Evolutionary conservation across 345 rosid species (phyloP), one percentile per base, ranked within the genome.

Genomic region (Boechera stricta): DNA sequence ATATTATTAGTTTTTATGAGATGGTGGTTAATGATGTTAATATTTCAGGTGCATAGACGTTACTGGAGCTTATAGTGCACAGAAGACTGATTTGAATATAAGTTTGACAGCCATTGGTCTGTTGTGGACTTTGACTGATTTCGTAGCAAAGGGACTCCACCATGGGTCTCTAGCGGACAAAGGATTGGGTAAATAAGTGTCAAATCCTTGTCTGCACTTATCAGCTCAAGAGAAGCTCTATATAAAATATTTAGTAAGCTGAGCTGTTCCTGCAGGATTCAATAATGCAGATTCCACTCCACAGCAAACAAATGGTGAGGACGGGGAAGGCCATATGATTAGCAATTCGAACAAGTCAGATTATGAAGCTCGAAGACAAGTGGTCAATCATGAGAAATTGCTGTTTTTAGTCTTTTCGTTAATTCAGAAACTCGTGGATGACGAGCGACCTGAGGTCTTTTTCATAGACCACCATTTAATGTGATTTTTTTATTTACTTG

Each of bases 61-160:
- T 60, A 91, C 94, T 79, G 98, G 99, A 84, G 99, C 98, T 41
- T 95, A 95, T 76, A 87, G 98, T 86, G 85, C 88, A 77, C 99
- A 95, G 78, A 89, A 88, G 84, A 85, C 94, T 32, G 98, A 92
- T 84, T 79, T 92, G 78, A 95, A 95, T 79, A 91, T 95, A 79
- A 95, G 98, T 83, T 82, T 95, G 85, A 92, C 99, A 68, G 94
- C 99, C 59, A 84, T 95, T 67, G 94, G 99, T 74, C 91, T 95
- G 53, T 79, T 95, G 69, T 95, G 99, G 99, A 92, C 96, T 26
- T 80, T 90, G 62, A 87, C 96, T 81, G 99, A 95, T 84, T 92
- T 95, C 80, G 77, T 95, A 73, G 96, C 87, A 15, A 92, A 93
- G 82, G 94, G 88, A 72, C 85, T 89, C 67, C 74, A 74, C 68